phyloP scores from a whole-genome alignment of 2,329 filamentous ascomycete species.

The Fusarium continuum region DNA sequence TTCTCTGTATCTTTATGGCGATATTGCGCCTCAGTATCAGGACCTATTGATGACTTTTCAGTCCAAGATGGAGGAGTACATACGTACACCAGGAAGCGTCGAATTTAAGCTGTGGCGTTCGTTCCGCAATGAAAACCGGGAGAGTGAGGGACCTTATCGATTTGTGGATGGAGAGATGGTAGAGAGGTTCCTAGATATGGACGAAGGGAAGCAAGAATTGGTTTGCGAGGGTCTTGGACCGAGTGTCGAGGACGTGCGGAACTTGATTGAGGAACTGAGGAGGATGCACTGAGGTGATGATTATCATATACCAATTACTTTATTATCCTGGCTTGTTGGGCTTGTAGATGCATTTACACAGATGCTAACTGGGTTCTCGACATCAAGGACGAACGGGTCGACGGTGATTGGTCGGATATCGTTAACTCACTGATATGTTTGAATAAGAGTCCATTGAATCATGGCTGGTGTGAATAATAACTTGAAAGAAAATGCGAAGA shows the following conservation, averaged over 20 bases:
- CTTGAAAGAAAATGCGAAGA: rapidly evolving
- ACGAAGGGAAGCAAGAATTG: conserved; percentile 63
- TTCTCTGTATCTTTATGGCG: conserved; percentile 87
- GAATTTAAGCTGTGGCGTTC: conserved; percentile 83
- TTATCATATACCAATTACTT: not conserved
- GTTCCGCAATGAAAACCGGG: conserved; percentile 76
- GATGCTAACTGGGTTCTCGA: not conserved
- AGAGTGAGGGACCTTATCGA: conserved; percentile 80
- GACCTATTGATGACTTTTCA: conserved; percentile 88
- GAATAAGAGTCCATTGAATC: conserved; percentile 24
- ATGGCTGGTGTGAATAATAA: not conserved
- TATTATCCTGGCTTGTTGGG: not conserved
- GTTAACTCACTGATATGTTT: not conserved
- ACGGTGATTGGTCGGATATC: conserved; percentile 35
- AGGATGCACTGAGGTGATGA: conserved; percentile 62
- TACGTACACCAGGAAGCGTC: conserved; percentile 76
- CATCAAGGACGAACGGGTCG: conserved; percentile 39
- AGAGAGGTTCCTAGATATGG: conserved; percentile 81
- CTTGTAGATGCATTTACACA: not conserved
- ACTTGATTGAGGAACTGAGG: conserved; percentile 69
- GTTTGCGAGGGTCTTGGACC: conserved; percentile 66
- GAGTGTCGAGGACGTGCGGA: conserved; percentile 70
- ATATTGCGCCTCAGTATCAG: conserved; percentile 76
- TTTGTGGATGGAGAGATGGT: conserved; percentile 95
- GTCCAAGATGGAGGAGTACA: conserved; percentile 69